Base-by-base conservation (phyloP, 768 basidiomycete genomes). In the Vararia minispora region DNA sequence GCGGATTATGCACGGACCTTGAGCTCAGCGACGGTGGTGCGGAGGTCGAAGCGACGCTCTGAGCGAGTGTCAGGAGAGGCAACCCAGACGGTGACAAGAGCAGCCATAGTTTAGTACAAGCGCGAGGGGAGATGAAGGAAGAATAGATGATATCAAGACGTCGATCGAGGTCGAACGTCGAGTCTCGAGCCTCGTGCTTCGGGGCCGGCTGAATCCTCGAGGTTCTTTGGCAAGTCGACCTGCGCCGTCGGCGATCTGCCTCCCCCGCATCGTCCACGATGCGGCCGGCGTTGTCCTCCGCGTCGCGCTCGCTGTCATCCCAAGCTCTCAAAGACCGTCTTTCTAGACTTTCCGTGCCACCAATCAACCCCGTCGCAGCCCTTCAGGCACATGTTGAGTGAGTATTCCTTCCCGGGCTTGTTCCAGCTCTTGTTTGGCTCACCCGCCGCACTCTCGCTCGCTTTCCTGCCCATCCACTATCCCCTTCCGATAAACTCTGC, bases 61-160 rank as follows among this genome's bases (percentile, higher is more conserved):
- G 88, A 89, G 46, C 75, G 81, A 2, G 91, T 94, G 53, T 95
- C 89, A 5, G 79, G 80, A 7, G 92, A 97, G 10, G 73, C 56
- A 6, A 98, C 79, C 48, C 77, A 90, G 30, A 95, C 62, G 37
- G 72, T 82, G 32, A 88, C 64, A 39, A 61, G 59, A 39, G 52
- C 57, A 21, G 65, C 63, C 68, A 69, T 69, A 33, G n/a, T 33
- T n/a, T n/a, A n/a, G n/a, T n/a, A n/a, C n/a, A n/a, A n/a, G n/a
- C n/a, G n/a, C n/a, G n/a, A n/a, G n/a, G n/a, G n/a, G n/a, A n/a
- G n/a, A n/a, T n/a, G n/a, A n/a, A n/a, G n/a, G n/a, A n/a, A n/a
- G n/a, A n/a, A n/a, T n/a, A n/a, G n/a, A n/a, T n/a, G n/a, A n/a
- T n/a, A n/a, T n/a, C n/a, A n/a, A n/a, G n/a, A n/a, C n/a, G n/a